Base-by-base conservation (phyloP, 352 stramenopile genomes). In the Pythium rishiriense region DNA sequence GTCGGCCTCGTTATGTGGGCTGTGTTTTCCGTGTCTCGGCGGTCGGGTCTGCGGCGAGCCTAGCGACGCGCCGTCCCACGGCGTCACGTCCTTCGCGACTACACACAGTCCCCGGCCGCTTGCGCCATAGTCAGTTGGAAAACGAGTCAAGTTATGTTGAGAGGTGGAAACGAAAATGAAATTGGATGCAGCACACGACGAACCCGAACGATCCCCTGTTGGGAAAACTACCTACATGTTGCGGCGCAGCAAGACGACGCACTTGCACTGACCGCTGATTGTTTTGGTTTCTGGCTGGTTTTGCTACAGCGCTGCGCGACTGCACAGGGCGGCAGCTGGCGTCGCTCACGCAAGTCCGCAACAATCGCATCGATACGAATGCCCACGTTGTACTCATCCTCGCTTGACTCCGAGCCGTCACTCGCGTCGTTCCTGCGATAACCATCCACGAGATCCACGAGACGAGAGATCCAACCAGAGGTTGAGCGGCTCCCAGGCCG, bases 361-460 rank as follows among this genome's bases (percentile, higher is more conserved):
- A 79, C 41, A 37, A 83, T 79, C 39, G 69, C 61, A 11, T 83
- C 67, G 48, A 74, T 80, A 26, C 69, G 71, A 50, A 80, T 72
- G 21, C 69, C 75, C 4, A 57, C 51, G 43, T 83, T 83, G n/a
- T 61, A 66, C 53, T 69, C 57, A 15, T 50, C 48, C 26, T 70
- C 25, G n/a, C 19, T 42, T 10, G 17, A 28, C 17, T 35, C 2
- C 54, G 28, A 51, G 54, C 17, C 29, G 24, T 35, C 19, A 26
- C 31, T 52, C 15, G 17, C 17, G 57, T 48, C 21, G 43, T 35
- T 54, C 4, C 4, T 39, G 41, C 31, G 19, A 43, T 25, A 17
- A 58, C 57, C 50, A 35, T 42, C 25, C 48, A 66, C 10, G 2
- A 41, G 19, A 47, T 59, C 50, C 24, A 66, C 58, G n/a, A 50